phyloP scores from a whole-genome alignment of 208 protist species.

The Wallacemonas sp. region DNA sequence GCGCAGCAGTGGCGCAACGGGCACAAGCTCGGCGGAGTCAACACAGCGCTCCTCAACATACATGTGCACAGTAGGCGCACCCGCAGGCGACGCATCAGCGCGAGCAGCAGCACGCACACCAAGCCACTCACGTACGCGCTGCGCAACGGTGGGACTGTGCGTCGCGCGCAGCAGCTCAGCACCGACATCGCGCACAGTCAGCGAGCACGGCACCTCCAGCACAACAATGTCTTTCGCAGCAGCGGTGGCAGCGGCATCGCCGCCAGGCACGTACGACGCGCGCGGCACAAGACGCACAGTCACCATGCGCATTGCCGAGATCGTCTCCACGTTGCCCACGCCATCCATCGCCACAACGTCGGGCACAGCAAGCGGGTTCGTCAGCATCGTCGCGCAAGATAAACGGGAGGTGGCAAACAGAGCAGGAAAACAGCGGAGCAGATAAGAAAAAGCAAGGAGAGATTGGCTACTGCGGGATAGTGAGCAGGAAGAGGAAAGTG shows the following conservation, averaged over 20 bases:
- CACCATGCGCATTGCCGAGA: slow-evolving; percentile 10
- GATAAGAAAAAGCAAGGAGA: slow-evolving; percentile 3
- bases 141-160: background rate
- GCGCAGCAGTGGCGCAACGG: background rate
- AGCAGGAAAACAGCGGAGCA: no score
- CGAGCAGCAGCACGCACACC: background rate
- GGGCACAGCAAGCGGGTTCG: background rate
- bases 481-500: no score
- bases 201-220: slow-evolving; percentile 7
- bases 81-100: background rate
- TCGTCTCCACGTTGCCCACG: background rate
- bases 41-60: slow-evolving; percentile 2
- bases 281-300: background rate
- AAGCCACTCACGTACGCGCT: background rate
- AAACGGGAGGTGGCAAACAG: no score
- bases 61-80: slow-evolving; percentile 2
- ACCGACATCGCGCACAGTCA: background rate
- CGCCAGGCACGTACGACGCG: background rate
- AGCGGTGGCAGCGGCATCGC: background rate
- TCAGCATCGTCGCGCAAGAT: background rate
- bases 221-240: background rate
- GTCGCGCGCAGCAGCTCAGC: slow-evolving; percentile 4
- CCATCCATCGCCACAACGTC: background rate
- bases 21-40: background rate
- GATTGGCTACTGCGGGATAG: background rate